phyloP scores from a whole-genome alignment of 2,329 filamentous ascomycete genomes.

The Pseudocercospora eumusae region DNA sequence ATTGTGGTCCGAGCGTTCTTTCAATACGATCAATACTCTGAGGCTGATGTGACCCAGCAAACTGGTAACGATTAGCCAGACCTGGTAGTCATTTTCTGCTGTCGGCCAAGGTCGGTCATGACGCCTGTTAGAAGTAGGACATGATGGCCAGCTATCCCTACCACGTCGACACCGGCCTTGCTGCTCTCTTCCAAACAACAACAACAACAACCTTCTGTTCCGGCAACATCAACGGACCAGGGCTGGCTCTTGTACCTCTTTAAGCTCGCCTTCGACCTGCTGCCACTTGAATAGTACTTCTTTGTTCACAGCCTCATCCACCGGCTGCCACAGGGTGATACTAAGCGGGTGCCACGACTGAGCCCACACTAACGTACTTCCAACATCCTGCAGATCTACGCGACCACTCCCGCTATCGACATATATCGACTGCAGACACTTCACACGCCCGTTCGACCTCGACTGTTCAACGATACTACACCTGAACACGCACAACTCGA shows the following conservation, averaged over 20 bases:
- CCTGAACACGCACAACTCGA: conserved; percentile 20
- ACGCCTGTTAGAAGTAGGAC: conserved; percentile 33
- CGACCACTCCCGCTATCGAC: conserved; percentile 23
- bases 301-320: conserved; percentile 31
- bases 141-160: conserved; percentile 35
- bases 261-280: conserved; percentile 21
- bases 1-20: conserved; percentile 47
- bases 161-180: conserved; percentile 33
- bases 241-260: conserved; percentile 25
- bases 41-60: conserved; percentile 48
- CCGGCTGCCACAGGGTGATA: conserved; percentile 28
- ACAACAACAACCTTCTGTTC: conserved; percentile 29
- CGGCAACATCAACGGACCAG: conserved; percentile 24
- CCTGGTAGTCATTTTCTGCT: conserved; percentile 34
- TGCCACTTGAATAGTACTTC: conserved; percentile 29
- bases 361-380: conserved; percentile 26
- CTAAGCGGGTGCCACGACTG: conserved; percentile 30
- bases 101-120: conserved; percentile 36
- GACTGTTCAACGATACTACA: conserved; percentile 22
- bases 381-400: conserved; percentile 23
- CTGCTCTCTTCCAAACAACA: conserved; percentile 30
- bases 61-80: conserved; percentile 37
- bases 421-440: conserved; percentile 29
- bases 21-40: conserved; percentile 45
- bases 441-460: conserved; percentile 25